Conservation (phyloP, 148 eudicot genomes). For the Nyssa sinensis region DNA sequence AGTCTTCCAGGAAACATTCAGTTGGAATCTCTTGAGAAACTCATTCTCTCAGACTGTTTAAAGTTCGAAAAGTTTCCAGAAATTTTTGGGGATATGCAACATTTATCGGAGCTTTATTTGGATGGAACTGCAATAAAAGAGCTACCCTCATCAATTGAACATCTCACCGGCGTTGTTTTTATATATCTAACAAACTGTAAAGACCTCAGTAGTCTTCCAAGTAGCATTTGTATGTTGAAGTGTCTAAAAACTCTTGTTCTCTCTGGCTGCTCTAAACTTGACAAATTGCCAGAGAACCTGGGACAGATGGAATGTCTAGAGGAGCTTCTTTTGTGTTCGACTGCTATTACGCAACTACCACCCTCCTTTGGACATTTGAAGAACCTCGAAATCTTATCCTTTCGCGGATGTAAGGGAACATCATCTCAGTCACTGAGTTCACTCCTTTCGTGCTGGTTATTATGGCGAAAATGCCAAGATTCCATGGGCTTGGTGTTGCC, state of each 20-base stretch:
- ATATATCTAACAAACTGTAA: too few relatives aligned
- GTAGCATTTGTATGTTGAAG: not conserved
- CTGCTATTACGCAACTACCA: not conserved
- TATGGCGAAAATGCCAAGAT: not conserved
- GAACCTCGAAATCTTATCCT: not conserved
- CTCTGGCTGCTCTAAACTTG: not conserved
- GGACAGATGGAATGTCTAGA: not conserved
- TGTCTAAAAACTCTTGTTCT: not conserved
- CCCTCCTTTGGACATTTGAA: not conserved
- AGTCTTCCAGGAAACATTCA: not conserved
- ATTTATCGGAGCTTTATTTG: too few relatives aligned
- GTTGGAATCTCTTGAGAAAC: not conserved
- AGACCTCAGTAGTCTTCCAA: not conserved
- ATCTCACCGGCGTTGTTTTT: too few relatives aligned
- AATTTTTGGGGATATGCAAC: too few relatives aligned
- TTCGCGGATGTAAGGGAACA: not conserved
- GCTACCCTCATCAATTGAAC: too few relatives aligned
- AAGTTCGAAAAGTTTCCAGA: not conserved
- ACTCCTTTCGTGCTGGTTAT: not conserved
- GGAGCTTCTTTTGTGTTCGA: not conserved
- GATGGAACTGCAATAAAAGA: too few relatives aligned
- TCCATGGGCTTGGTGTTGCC: not conserved
- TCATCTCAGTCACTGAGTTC: not conserved
- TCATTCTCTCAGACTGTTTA: not conserved
- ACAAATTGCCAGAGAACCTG: not conserved